Base-by-base conservation (phyloP, 768 basidiomycete species). In the Tylopilus subfusipes region DNA sequence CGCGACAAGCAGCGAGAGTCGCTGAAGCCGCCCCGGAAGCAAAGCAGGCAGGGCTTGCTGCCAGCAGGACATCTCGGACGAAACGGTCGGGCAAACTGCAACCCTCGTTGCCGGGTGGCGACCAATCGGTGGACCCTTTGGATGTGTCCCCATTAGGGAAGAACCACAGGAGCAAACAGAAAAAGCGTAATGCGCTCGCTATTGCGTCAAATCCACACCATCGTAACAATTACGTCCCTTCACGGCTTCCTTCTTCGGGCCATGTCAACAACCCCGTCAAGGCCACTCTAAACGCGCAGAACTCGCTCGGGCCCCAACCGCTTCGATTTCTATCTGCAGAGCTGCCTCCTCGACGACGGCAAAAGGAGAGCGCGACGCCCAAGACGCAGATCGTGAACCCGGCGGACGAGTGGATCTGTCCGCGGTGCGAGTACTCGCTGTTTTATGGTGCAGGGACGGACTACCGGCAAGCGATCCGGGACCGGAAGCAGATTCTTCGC, bases 131-230 rank as follows among this genome's bases (percentile, higher is more conserved):
- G 13, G 76, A 79, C 51, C 72, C 68, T 53, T 61, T 71, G 47
- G 79, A 81, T 44, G 70, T 71, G 58, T 62, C 70, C 45, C 63
- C 62, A 59, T 62, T 62, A 30, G 64, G 58, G 11, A 69, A 69
- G 58, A 48, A 48, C 54, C 65, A 65, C 51, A 63, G 72, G 55
- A 64, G 62, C 56, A 94, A 93, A 81, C 95, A 95, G 82, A 98
- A 97, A 84, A 98, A 97, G 74, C 82, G 93, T 46, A 87, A 88
- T 46, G 88, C 88, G 5, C 77, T 93, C 30, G 93, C 93, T 42
- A 96, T 97, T 68, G 93, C 92, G 42, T 89, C 90, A 49, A 97
- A 98, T 67, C 94, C 93, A 4, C 96, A 98, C 72, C 95, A 97
- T 73, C 79, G 95, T 54, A 80, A 88, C 66, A 98, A 98, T 75